Evolutionary conservation across 306 rosid species (phyloP).

Genomic region (Begonia loranthoides): DNA sequence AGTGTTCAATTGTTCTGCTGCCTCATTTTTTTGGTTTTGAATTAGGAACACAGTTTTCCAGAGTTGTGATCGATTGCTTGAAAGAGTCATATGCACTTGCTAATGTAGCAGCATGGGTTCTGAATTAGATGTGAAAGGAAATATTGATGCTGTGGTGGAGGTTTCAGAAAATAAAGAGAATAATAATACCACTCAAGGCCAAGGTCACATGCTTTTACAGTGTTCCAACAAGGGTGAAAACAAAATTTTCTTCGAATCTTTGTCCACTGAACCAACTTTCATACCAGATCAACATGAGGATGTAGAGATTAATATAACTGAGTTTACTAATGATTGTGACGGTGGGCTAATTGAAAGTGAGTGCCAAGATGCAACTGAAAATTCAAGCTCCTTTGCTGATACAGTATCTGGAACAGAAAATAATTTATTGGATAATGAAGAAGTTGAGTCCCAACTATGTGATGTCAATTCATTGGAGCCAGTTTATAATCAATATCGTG

Average conservation of each 20-base stretch:
- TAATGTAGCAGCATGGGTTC: constrained; percentile 31
- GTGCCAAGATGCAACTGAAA: constrained; percentile 29
- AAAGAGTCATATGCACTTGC: constrained; percentile 6
- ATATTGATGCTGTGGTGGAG: constrained; percentile 19
- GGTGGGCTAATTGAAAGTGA: constrained; percentile 22
- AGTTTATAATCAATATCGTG: constrained; percentile 19
- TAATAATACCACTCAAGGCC: constrained; percentile 2
- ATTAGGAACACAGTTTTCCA: too few relatives aligned
- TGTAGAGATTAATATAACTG: constrained; percentile 37
- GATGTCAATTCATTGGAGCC: constrained; percentile 16
- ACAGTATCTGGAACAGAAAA: constrained; percentile 38
- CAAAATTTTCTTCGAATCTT: constrained; percentile 1
- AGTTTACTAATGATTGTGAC: constrained; percentile 11
- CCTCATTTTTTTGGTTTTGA: too few relatives aligned
- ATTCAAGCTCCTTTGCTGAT: constrained; percentile 67
- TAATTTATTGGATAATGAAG: constrained; percentile 28
- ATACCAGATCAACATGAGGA: constrained; percentile 19
- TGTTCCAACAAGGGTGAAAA: constrained; percentile 5
- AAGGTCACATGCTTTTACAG: constrained; percentile 9
- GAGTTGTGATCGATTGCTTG: not conserved
- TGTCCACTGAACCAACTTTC: constrained; percentile 11
- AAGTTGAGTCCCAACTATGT: constrained; percentile 35
- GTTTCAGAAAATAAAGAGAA: constrained; percentile 22
- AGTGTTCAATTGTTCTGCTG: too few relatives aligned
- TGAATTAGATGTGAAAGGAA: constrained; percentile 24